These are phyloP conservation scores for Rosa rugosa DNA, from an alignment of 306 rosid genomes.

Conservation along the genomic window DNA sequence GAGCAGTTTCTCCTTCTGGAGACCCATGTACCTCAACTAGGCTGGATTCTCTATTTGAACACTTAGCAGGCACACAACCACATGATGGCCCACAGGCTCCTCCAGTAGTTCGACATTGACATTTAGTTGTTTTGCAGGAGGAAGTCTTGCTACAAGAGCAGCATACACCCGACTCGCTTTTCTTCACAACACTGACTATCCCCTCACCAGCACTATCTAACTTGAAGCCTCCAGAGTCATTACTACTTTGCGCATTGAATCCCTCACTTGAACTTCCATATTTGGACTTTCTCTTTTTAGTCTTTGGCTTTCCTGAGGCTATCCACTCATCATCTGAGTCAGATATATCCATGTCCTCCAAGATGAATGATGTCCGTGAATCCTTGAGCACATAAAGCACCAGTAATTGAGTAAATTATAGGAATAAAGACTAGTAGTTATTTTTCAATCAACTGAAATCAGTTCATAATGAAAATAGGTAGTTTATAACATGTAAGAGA, in stretches of 20 bases:
- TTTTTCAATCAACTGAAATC: not conserved
- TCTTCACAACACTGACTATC: conserved; percentile 3
- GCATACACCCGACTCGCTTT: conserved; percentile 35
- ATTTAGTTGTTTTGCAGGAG: conserved; percentile 71
- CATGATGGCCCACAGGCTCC: conserved; percentile 60
- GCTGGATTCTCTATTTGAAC: conserved; percentile 46
- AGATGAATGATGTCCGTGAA: conserved; percentile 44
- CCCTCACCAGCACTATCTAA: conserved; percentile 29
- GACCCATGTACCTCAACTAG: conserved; percentile 21
- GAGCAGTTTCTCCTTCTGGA: conserved; percentile 21
- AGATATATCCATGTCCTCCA: conserved; percentile 81
- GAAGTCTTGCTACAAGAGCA: conserved; percentile 71
- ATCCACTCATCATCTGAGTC: conserved; percentile 62
- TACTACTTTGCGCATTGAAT: conserved; percentile 14
- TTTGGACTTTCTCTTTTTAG: conserved; percentile 42
- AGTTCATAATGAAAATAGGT: not conserved
- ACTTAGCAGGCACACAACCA: conserved; percentile 55
- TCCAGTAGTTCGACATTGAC: conserved; percentile 56
- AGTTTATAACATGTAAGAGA: not conserved
- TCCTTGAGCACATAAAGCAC: conserved; percentile 45
- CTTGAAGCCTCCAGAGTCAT: conserved; percentile 30
- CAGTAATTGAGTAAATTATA: conserved; percentile 2
- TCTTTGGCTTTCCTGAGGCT: conserved; percentile 29
- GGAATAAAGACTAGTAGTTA: not conserved
- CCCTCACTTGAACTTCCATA: conserved; percentile 33